phyloP scores from a whole-genome alignment of 495 filamentous ascomycete genomes.

The Parathielavia hyrcaniae region DNA sequence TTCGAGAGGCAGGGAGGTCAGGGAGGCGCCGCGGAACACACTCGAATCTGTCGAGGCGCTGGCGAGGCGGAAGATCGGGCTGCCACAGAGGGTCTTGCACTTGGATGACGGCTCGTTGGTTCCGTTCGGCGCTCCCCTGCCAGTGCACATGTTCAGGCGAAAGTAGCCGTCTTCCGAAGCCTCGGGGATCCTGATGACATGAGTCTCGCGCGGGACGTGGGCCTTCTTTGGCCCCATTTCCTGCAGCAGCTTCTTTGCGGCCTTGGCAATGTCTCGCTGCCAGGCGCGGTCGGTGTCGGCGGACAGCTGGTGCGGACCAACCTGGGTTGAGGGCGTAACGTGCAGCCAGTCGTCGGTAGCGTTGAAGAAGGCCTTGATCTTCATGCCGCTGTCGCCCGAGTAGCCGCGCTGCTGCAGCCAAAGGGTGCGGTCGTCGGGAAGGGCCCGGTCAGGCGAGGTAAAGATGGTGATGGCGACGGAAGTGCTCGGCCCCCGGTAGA shows the following conservation, averaged over 20 bases:
- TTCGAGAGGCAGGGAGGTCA: slow-evolving; percentile 59
- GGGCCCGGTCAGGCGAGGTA: slow-evolving; percentile 42
- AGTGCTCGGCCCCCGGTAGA: slow-evolving; percentile 58
- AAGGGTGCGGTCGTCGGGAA: slow-evolving; percentile 53
- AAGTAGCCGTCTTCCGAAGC: slow-evolving; percentile 61
- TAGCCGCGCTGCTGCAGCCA: slow-evolving; percentile 64
- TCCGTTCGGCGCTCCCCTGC: slow-evolving; percentile 32
- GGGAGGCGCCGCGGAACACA: slow-evolving; percentile 56
- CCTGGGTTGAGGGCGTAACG: slow-evolving; percentile 52
- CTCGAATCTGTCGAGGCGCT: slow-evolving; percentile 54
- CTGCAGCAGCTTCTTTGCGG: slow-evolving; percentile 44
- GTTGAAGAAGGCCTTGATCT: slow-evolving; percentile 53
- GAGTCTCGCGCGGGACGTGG: slow-evolving; percentile 54
- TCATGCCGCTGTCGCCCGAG: slow-evolving; percentile 63
- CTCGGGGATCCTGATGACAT: slow-evolving; percentile 56
- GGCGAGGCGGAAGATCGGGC: slow-evolving; percentile 58
- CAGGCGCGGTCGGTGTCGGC: slow-evolving; percentile 54
- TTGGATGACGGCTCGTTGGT: slow-evolving; percentile 6
- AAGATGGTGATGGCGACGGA: slow-evolving; percentile 58
- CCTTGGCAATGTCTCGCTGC: slow-evolving; percentile 60
- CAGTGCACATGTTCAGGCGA: slow-evolving; percentile 55
- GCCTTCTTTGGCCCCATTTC: slow-evolving; percentile 38
- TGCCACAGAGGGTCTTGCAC: slow-evolving; percentile 54
- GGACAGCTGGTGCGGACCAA: slow-evolving; percentile 41
- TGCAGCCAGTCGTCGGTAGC: slow-evolving; percentile 55